A percentile compares a stretch with the other conserved stretches of the same genome.
phyloP scores from a whole-genome alignment of 208 protist genomes.

The Acanthamoeba lenticulata region DNA sequence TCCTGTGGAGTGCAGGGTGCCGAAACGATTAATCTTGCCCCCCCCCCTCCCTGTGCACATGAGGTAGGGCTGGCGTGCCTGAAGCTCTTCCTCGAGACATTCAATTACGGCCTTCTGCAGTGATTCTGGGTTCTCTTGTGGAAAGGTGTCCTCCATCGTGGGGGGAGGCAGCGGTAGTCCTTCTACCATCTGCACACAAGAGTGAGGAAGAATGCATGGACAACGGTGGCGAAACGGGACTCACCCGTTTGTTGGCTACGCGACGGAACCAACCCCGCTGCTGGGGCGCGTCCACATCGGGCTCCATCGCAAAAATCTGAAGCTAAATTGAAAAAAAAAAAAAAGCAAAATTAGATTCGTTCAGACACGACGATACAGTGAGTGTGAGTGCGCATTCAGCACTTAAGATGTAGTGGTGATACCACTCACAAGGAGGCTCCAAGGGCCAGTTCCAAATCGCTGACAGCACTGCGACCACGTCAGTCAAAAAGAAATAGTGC shows the following conservation, averaged over 20 bases:
- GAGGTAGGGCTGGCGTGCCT: neutral
- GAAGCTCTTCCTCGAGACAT: neutral
- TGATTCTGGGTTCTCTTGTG: neutral
- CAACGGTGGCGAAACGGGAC: neutral
- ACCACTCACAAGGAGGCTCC: too few species aligned
- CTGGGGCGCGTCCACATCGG: too few species aligned
- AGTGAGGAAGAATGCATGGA: too few species aligned
- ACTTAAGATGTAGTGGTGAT: too few species aligned
- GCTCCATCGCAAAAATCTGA: too few species aligned
- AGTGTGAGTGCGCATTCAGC: too few species aligned
- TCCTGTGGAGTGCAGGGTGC: neutral
- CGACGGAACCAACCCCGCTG: neutral
- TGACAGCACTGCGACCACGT: neutral
- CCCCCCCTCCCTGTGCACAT: neutral
- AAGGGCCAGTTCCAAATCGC: too few species aligned
- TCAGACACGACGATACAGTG: too few species aligned
- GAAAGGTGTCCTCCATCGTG: constrained; percentile 3
- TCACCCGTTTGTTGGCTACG: neutral
- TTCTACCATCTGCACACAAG: constrained; percentile 5
- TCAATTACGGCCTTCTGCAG: neutral
- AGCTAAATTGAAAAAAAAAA: too few species aligned
- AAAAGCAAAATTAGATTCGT: too few species aligned
- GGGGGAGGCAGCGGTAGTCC: neutral
- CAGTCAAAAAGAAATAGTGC: neutral
- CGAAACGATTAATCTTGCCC: neutral